phyloP scores from a whole-genome alignment of 2,329 filamentous ascomycete genomes.

The Xylaria sp. region DNA sequence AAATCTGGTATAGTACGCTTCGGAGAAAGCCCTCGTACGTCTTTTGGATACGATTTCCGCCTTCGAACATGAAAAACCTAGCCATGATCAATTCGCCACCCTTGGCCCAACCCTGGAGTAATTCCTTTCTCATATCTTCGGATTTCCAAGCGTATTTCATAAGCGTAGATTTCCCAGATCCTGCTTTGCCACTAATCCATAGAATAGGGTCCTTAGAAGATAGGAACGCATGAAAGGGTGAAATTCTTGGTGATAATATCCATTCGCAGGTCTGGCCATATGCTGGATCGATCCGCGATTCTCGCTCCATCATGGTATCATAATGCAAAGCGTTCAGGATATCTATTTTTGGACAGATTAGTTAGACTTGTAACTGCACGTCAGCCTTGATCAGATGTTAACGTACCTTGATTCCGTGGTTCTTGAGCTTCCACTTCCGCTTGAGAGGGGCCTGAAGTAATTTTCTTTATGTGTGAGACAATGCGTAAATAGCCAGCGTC shows the following conservation, averaged over 20 bases:
- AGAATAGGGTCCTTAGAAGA: conserved; percentile 42
- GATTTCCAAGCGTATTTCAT: conserved; percentile 56
- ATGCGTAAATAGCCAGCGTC: conserved; percentile 45
- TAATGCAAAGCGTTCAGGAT: conserved; percentile 49
- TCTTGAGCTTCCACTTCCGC: conserved; percentile 46
- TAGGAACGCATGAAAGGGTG: conserved; percentile 43
- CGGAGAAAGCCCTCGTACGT: conserved; percentile 55
- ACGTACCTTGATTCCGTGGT: conserved; percentile 49
- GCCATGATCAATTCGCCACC: conserved; percentile 47
- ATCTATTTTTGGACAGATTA: conserved; percentile 38
- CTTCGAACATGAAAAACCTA: conserved; percentile 57
- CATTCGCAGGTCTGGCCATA: conserved; percentile 58
- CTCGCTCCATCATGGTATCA: conserved; percentile 49
- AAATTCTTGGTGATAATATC: conserved; percentile 51
- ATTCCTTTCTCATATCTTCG: conserved; percentile 41
- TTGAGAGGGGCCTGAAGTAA: conserved; percentile 43
- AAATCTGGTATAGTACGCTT: conserved; percentile 52
- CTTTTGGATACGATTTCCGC: conserved; percentile 54
- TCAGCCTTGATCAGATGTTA: not conserved
- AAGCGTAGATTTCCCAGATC: conserved; percentile 60
- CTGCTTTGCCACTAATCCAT: conserved; percentile 59
- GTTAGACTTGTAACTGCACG: not conserved
- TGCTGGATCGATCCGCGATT: conserved; percentile 52
- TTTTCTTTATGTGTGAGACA: conserved; percentile 45
- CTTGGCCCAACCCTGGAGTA: conserved; percentile 52